Conservation (phyloP, 495 filamentous ascomycete genomes). For the Saxispiralis lemnorum region DNA sequence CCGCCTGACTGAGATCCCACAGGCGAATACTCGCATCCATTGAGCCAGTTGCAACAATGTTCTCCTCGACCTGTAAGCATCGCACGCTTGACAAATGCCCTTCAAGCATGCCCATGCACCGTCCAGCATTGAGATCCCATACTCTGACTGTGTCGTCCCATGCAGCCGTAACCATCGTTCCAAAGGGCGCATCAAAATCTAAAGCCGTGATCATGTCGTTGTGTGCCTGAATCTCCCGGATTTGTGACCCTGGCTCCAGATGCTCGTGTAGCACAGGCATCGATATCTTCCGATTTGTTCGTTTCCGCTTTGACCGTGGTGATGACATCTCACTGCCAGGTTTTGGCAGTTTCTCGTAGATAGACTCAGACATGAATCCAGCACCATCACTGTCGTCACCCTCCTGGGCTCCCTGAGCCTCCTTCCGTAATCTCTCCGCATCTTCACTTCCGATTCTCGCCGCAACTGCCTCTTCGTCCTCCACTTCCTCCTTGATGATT, state of each 20-base stretch:
- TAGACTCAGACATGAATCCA: constrained; percentile 92
- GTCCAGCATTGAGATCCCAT: constrained; percentile 86
- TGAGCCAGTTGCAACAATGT: constrained; percentile 83
- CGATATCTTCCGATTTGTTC: constrained; percentile 54
- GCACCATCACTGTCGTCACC: constrained; percentile 41
- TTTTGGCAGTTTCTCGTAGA: constrained; percentile 74
- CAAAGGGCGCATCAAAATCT: constrained; percentile 92
- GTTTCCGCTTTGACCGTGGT: constrained; percentile 39
- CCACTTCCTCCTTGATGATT: constrained; percentile 58
- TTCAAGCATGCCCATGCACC: constrained; percentile 78
- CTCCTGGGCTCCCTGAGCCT: constrained; percentile 15
- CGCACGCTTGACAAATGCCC: constrained; percentile 91
- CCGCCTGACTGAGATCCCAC: constrained; percentile 71
- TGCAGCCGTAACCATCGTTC: constrained; percentile 85
- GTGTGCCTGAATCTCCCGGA: constrained; percentile 76
- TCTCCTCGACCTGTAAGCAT: constrained; percentile 85
- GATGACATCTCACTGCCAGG: constrained; percentile 16
- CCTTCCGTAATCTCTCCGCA: constrained; percentile 19
- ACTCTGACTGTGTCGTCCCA: constrained; percentile 93
- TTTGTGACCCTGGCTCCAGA: constrained; percentile 74
- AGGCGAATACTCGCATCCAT: constrained; percentile 89
- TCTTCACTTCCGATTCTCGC: constrained; percentile 33
- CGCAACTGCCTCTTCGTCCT: constrained; percentile 44
- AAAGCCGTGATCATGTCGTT: constrained; percentile 75
- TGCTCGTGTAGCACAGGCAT: constrained; percentile 95